Conservation (phyloP, 345 rosid genomes). For the Gossypium anomalum region DNA sequence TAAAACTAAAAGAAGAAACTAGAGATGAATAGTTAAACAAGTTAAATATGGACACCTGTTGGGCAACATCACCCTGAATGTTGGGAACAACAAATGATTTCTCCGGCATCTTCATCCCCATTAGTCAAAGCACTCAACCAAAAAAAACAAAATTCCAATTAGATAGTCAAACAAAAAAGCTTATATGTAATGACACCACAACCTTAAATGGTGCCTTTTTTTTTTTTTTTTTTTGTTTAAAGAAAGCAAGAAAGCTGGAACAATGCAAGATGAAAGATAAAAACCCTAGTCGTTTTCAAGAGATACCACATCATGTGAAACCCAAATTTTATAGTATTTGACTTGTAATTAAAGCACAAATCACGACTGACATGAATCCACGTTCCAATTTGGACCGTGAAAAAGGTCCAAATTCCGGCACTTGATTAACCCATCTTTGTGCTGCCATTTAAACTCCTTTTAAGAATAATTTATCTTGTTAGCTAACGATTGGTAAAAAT, state of each 20-base stretch:
- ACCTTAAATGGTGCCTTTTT: conserved; percentile 3
- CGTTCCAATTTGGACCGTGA: conserved; percentile 6
- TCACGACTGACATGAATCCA: conserved; percentile 19
- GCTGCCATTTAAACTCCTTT: no score
- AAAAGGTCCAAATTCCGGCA: background rate
- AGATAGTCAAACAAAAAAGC: conserved; percentile 9
- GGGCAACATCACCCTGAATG: background rate
- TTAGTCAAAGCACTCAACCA: conserved; percentile 5
- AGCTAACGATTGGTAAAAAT: conserved; percentile 9
- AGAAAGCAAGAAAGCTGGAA: background rate
- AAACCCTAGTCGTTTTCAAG: conserved; percentile 11
- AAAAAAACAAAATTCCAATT: background rate
- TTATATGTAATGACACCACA: background rate
- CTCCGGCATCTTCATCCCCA: background rate
- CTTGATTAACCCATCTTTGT: background rate
- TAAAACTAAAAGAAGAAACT: background rate
- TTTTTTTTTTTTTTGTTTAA: background rate
- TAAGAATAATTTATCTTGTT: background rate
- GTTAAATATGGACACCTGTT: conserved; percentile 3
- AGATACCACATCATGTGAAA: conserved; percentile 19
- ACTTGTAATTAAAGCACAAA: conserved; percentile 16
- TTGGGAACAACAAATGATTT: background rate
- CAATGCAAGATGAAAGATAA: conserved; percentile 8
- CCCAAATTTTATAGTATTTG: conserved; percentile 8
- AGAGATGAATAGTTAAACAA: background rate